A percentile compares a stretch with the other conserved stretches of the same genome.
Evolutionary conservation across 371 early-diverging fungal genomes (phyloP).

Genomic region (Lichtheimia hyalospora): DNA sequence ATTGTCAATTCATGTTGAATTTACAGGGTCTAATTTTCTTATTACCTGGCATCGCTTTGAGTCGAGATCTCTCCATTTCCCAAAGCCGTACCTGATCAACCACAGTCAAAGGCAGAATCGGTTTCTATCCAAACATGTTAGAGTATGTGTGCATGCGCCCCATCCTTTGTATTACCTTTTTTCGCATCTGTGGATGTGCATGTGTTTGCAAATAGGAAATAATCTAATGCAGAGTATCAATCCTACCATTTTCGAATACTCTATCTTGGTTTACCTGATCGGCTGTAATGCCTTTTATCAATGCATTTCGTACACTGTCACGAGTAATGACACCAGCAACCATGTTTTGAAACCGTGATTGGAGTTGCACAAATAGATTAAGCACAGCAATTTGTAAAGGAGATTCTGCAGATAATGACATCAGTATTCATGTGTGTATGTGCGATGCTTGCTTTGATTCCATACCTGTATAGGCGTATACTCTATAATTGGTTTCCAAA

Average conservation of each 20-base stretch:
- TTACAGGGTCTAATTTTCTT: neutral
- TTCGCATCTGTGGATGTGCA: constrained; percentile 92
- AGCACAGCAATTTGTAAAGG: constrained; percentile 97
- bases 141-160: too few relatives aligned
- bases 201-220: constrained; percentile 86
- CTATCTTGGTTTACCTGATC: constrained; percentile 69
- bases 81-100: constrained; percentile 97
- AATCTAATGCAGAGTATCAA: constrained; percentile 51
- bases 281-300: constrained; percentile 94
- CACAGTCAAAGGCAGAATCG: constrained; percentile 91
- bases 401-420: constrained; percentile 56
- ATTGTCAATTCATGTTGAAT: neutral
- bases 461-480: constrained; percentile 94
- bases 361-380: constrained; percentile 86
- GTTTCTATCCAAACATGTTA: constrained; percentile 36
- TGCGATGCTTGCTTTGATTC: neutral
- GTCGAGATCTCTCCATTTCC: constrained; percentile 95
- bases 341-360: constrained; percentile 93
- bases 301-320: constrained; percentile 88
- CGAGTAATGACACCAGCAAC: constrained; percentile 92
- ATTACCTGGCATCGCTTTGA: constrained; percentile 57
- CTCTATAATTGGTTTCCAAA: constrained; percentile 89
- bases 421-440: neutral
- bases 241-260: neutral
- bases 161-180: constrained; percentile 41